phyloP scores from a whole-genome alignment of 768 basidiomycete genomes.

The Cyclocybe cylindracea region DNA sequence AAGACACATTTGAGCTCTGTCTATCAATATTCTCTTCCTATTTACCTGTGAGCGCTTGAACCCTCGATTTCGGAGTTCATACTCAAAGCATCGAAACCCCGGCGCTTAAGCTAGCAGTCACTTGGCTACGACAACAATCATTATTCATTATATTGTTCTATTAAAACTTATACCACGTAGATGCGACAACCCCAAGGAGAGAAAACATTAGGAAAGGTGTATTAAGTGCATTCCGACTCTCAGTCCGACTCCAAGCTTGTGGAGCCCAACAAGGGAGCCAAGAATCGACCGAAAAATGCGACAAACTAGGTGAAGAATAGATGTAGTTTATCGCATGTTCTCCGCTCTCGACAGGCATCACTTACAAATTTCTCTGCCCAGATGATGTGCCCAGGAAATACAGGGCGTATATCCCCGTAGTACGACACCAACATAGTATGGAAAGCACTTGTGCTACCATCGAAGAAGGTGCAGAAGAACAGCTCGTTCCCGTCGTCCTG shows the following conservation, averaged over 20 bases:
- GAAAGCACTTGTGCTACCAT: conserved; percentile 19
- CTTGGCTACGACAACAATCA: too few relatives aligned
- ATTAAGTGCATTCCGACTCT: conserved; percentile 14
- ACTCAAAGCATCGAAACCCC: too few relatives aligned
- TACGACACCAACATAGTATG: conserved; percentile 23
- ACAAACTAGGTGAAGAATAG: conserved; percentile 20
- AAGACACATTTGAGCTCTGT: too few relatives aligned
- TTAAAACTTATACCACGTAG: too few relatives aligned
- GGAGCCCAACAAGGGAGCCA: conserved; percentile 24
- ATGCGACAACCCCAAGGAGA: background rate
- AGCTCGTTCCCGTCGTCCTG: conserved; percentile 33
- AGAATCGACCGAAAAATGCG: conserved; percentile 25
- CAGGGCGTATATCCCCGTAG: conserved; percentile 26
- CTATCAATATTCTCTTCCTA: too few relatives aligned
- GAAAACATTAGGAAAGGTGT: conserved; percentile 8
- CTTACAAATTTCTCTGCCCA: conserved; percentile 30
- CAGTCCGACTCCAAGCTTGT: too few relatives aligned
- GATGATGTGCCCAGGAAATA: conserved; percentile 24
- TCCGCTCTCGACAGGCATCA: background rate
- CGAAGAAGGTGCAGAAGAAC: conserved; percentile 31
- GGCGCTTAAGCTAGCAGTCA: too few relatives aligned
- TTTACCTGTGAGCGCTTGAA: too few relatives aligned
- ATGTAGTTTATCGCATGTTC: background rate
- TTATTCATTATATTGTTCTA: too few relatives aligned
- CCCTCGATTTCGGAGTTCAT: too few relatives aligned